Base-by-base conservation (phyloP, 495 filamentous ascomycete genomes). In the Xylaria longipes region DNA sequence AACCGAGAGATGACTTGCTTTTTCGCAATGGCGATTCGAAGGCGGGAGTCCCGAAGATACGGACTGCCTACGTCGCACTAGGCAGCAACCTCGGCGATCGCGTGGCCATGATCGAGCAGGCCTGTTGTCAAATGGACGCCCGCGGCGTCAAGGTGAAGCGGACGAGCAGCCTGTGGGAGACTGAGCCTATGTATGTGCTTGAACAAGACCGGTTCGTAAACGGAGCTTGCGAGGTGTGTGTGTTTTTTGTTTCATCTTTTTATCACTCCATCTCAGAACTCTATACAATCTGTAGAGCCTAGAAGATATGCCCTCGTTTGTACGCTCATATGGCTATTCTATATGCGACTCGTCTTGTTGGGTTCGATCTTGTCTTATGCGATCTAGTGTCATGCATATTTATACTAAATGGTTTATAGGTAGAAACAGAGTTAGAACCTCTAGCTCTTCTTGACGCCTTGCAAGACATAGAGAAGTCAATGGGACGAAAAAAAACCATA, bases 51-150 rank as follows among this genome's bases (percentile, higher is more conserved):
- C 72, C 72, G 0, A 73, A 48, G 35, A 74, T 66, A 57, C 71
- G 78, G 70, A 82, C 79, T 45, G 94, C 91, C 0, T 97, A 91
- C 75, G 90, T 99, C 73, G 96, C 97, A 12, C 82, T 99, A 7
- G 96, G 96, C 7, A 97, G 95, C 80, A 99, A 99, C 82, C 80
- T 97, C 25, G 96, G 96, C 14, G 93, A 98, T 78, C 91, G 94
- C 35, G 84, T 97, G 45, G 85, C 83, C 46, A 91, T 89, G 87
- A 95, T 99, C 58, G 94, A 97, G 80, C 82, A 86, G 69, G 95
- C 96, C 1, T 94, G 94, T 79, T 84, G 83, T 58, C 87, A 91
- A 75, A 92, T 99, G 89, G 87, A 91, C 64, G 78, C 81, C 37
- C 83, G 88, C 43, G 89, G 87, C 61, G 93, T 98, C 79, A 88